Conservation (phyloP, 345 rosid genomes). For the Turritis glabra region DNA sequence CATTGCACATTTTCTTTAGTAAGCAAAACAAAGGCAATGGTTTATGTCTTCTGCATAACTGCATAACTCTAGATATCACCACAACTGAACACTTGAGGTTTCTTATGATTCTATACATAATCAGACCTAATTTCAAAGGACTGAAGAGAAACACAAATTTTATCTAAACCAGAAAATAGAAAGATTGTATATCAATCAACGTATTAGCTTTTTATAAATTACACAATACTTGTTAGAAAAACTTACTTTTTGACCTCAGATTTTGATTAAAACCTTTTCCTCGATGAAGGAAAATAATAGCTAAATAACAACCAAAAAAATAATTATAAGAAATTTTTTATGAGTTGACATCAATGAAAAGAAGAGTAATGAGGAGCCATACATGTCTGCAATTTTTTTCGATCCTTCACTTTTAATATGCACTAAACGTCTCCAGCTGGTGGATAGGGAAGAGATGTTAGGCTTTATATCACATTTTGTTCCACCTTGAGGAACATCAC, state of each 20-base stretch:
- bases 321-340: neutral
- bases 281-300: constrained; percentile 82
- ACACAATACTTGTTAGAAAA: neutral
- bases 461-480: constrained; percentile 49
- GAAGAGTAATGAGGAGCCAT: too few species aligned
- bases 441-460: constrained; percentile 79
- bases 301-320: constrained; percentile 39
- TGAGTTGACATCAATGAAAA: too few species aligned
- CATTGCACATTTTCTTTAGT: neutral
- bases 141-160: too few species aligned
- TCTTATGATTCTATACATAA: neutral
- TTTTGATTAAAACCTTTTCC: constrained; percentile 73
- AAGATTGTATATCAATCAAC: neutral
- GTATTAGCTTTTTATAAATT: neutral
- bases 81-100: neutral
- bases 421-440: constrained; percentile 78
- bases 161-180: neutral
- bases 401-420: constrained; percentile 71
- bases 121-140: too few species aligned
- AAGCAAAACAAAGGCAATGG: neutral
- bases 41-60: neutral
- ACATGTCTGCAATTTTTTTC: constrained; percentile 87
- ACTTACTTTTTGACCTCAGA: constrained; percentile 72
- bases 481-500: constrained; percentile 78
- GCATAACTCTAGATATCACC: neutral